Conservation (phyloP, 1,139 yeast species). For the Kluyveromyces sp. region DNA sequence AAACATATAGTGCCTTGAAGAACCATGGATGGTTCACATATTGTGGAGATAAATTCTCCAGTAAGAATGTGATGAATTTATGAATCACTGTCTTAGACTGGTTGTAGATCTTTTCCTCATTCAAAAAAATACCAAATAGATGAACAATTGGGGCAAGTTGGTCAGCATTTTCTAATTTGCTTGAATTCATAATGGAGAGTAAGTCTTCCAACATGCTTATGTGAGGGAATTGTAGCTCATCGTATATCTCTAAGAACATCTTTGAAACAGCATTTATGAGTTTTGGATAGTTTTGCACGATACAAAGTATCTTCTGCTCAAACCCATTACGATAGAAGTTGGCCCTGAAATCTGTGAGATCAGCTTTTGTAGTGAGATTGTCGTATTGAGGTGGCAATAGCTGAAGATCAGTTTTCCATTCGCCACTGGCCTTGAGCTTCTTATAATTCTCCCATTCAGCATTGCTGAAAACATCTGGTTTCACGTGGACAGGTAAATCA, state of each 20-base stretch:
- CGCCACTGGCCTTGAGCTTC: conserved; percentile 8
- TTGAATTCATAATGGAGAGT: conserved; percentile 33
- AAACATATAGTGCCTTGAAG: conserved; percentile 41
- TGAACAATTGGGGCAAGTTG: conserved; percentile 40
- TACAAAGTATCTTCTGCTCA: conserved; percentile 40
- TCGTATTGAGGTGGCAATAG: conserved; percentile 29
- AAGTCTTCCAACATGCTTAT: conserved; percentile 30
- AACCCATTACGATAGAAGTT: conserved; percentile 27
- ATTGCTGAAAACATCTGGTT: conserved; percentile 16
- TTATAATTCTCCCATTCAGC: conserved; percentile 17
- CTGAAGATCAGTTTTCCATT: conserved; percentile 10
- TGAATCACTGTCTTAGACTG: conserved; percentile 27
- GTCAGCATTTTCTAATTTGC: conserved; percentile 26
- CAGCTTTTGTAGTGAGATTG: conserved; percentile 33
- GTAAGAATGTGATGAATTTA: conserved; percentile 36
- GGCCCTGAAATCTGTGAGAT: conserved; percentile 35
- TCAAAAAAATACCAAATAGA: conserved; percentile 41
- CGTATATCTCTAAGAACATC: conserved; percentile 33
- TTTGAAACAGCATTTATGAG: conserved; percentile 44
- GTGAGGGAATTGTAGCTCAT: conserved; percentile 18
- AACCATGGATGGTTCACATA: conserved; percentile 42
- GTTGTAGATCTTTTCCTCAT: conserved; percentile 23
- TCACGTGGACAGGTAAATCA: conserved; percentile 17
- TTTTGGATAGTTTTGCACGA: conserved; percentile 46
- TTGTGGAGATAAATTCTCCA: conserved; percentile 33